A percentile compares a stretch with the other conserved stretches of the same genome.
Conservation (phyloP, 192 early-diverging fungal genomes). For the Podila epigama region DNA sequence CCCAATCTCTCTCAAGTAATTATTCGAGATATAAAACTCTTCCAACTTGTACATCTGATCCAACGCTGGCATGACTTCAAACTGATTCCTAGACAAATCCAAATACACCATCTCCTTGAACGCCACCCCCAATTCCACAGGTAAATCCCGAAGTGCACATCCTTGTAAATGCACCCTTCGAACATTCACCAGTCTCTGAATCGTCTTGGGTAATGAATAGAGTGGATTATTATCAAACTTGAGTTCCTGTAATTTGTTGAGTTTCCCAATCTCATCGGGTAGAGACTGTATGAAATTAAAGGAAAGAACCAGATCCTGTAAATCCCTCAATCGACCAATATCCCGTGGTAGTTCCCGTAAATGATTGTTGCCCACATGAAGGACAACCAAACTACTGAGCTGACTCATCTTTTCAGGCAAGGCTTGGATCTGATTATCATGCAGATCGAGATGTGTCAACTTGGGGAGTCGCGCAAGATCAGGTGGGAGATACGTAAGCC, state of each 20-base stretch:
- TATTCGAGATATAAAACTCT: constrained; percentile 51
- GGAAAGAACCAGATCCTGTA: constrained; percentile 62
- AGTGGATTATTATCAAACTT: constrained; percentile 55
- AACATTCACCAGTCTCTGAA: constrained; percentile 28
- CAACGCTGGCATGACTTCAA: constrained; percentile 48
- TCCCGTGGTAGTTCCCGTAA: constrained; percentile 48
- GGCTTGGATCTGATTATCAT: constrained; percentile 55
- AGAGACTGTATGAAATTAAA: constrained; percentile 53
- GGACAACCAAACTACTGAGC: constrained; percentile 51
- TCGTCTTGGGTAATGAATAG: constrained; percentile 34
- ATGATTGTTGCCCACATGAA: constrained; percentile 59
- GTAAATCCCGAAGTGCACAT: constrained; percentile 48
- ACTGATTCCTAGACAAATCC: constrained; percentile 50
- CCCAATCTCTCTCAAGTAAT: constrained; percentile 44
- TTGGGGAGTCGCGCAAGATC: constrained; percentile 50
- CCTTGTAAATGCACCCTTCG: constrained; percentile 50
- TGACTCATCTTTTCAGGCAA: constrained; percentile 57
- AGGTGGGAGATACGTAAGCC: constrained; percentile 48
- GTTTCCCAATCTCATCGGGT: constrained; percentile 54
- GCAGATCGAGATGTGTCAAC: constrained; percentile 51
- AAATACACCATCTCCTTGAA: constrained; percentile 44
- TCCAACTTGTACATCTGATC: constrained; percentile 49
- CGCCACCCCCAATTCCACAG: constrained; percentile 46
- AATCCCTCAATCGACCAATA: constrained; percentile 47
- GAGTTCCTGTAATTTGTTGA: constrained; percentile 49